Percentiles rank a stretch among this genome's conserved stretches.
These are phyloP conservation scores for Didymella pinodella DNA, from an alignment of 2,329 filamentous ascomycete species.

Conservation along the genomic window DNA sequence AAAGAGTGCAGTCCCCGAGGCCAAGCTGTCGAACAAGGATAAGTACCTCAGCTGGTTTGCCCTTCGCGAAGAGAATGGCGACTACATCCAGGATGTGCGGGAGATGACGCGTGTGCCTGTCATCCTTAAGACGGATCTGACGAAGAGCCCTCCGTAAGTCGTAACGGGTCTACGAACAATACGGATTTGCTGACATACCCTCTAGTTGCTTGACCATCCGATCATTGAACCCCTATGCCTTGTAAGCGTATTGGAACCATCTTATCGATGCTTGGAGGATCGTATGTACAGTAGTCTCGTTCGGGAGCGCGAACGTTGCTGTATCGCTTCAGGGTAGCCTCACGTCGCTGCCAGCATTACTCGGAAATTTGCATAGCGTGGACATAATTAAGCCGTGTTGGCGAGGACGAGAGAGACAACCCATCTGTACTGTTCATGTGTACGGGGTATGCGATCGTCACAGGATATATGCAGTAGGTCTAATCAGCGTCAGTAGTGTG, in stretches of 20 bases:
- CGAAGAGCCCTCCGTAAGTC: constrained; percentile 99
- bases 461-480: constrained; percentile 37
- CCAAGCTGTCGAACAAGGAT: constrained; percentile 88
- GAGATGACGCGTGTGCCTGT: constrained; percentile 99
- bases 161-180: background rate
- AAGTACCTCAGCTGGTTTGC: constrained; percentile 93
- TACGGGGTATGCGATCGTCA: constrained; percentile 33
- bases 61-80: constrained; percentile 87
- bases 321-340: constrained; percentile 5
- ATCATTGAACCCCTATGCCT: constrained; percentile 79
- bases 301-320: constrained; percentile 4
- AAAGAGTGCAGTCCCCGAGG: constrained; percentile 72
- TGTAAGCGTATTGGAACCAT: constrained; percentile 44
- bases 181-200: constrained; percentile 25
- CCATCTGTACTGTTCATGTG: constrained; percentile 46
- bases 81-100: constrained; percentile 97
- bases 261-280: constrained; percentile 5
- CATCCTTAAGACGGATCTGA: constrained; percentile 96
- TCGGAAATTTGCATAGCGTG: constrained; percentile 45
- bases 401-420: constrained; percentile 25
- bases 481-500: constrained; percentile 39
- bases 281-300: constrained; percentile 3
- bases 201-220: constrained; percentile 81
- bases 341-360: constrained; percentile 33
- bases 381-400: constrained; percentile 37